Conservation (phyloP, 2,329 filamentous ascomycete genomes). For the Fusarium palustre region DNA sequence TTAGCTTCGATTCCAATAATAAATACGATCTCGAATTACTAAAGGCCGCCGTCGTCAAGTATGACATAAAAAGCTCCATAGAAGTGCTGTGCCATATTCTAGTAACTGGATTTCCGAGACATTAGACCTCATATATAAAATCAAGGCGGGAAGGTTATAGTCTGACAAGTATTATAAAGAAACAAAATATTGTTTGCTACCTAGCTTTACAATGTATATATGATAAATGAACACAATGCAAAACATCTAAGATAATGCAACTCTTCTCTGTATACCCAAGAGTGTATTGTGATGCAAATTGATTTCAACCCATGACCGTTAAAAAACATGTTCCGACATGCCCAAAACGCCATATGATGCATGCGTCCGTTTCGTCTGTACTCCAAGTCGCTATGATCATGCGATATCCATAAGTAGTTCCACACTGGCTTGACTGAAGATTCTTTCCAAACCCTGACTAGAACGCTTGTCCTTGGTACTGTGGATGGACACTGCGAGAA, state of each 20-base stretch:
- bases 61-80: neutral
- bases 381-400: conserved; percentile 25
- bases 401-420: conserved; percentile 15
- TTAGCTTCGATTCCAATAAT: neutral
- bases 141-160: neutral
- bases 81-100: neutral
- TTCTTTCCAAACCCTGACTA: conserved; percentile 30
- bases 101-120: neutral
- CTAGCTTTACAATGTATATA: conserved; percentile 20
- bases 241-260: conserved; percentile 15
- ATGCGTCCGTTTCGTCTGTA: conserved; percentile 31
- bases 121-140: neutral
- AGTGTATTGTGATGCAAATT: conserved; percentile 35
- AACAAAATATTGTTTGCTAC: conserved; percentile 2
- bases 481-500: conserved; percentile 44
- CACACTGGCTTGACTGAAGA: neutral
- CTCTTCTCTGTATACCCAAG: conserved; percentile 25
- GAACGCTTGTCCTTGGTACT: conserved; percentile 55
- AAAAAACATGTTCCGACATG: conserved; percentile 25
- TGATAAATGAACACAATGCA: conserved; percentile 8
- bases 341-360: conserved; percentile 37
- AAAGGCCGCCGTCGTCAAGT: neutral
- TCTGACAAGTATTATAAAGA: neutral
- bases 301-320: conserved; percentile 21
- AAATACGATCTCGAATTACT: neutral